Conservation (phyloP, 2,329 filamentous ascomycete species). For the Verticillium nonalfalfae region DNA sequence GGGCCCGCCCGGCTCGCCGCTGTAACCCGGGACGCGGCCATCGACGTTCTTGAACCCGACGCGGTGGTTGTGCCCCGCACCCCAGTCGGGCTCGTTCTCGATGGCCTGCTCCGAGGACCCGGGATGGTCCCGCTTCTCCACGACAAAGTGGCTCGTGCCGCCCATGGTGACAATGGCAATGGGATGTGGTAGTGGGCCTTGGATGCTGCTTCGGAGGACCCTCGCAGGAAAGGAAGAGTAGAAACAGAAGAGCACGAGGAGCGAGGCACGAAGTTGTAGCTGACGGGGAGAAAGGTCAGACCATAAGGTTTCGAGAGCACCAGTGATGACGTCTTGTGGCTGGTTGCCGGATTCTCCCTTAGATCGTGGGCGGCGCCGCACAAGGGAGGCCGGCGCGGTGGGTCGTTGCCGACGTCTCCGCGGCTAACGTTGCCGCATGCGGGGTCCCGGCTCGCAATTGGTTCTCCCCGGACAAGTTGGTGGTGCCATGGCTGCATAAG, state of each 20-base stretch:
- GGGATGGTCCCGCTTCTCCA: slow-evolving; percentile 18
- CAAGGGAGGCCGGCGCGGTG: not conserved
- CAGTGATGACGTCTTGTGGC: not conserved
- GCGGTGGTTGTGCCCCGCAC: slow-evolving; percentile 25
- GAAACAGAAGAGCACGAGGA: not conserved
- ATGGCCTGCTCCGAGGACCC: slow-evolving; percentile 32
- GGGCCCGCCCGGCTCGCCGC: slow-evolving; percentile 3
- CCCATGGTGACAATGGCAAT: slow-evolving; percentile 2
- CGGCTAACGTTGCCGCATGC: not conserved
- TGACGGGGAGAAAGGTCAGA: not conserved
- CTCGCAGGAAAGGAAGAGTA: not conserved
- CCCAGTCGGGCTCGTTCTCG: slow-evolving; percentile 34
- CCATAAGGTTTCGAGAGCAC: not conserved
- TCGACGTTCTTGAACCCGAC: slow-evolving; percentile 29
- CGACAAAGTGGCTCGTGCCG: slow-evolving; percentile 6
- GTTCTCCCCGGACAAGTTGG: not conserved
- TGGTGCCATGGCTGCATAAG: not conserved
- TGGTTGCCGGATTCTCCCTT: not conserved
- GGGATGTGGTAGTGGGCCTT: not conserved
- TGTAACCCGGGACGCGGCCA: slow-evolving; percentile 26
- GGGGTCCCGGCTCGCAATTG: not conserved
- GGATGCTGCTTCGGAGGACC: no score
- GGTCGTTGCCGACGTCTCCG: not conserved
- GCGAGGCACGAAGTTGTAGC: not conserved
- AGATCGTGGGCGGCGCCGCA: not conserved